A percentile compares a stretch with the other conserved stretches of the same genome.
phyloP scores from a whole-genome alignment of 352 stramenopile species.

The Stephanocyclus meneghinianus region DNA sequence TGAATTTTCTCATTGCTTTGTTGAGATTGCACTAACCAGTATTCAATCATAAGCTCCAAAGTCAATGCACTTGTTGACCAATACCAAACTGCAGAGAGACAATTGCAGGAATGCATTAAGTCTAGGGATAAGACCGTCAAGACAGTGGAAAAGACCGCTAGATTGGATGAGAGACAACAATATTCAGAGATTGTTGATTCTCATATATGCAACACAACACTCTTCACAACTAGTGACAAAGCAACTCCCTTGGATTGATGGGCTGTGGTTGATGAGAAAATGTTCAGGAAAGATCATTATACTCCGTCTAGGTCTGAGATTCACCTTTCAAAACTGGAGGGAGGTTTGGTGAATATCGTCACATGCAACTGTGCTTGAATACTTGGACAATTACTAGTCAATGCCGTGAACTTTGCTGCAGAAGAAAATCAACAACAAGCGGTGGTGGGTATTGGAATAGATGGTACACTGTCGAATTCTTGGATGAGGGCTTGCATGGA shows the following conservation, averaged over 20 bases:
- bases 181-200: too few species aligned
- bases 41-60: too few species aligned
- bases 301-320: slow-evolving; percentile 7
- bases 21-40: too few species aligned
- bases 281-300: slow-evolving; percentile 2
- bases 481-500: slow-evolving; percentile 3
- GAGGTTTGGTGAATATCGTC: slow-evolving; percentile 4
- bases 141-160: too few species aligned
- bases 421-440: not conserved
- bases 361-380: slow-evolving; percentile 17
- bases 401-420: not conserved
- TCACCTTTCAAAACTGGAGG: slow-evolving; percentile 10
- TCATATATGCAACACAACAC: not conserved
- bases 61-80: too few species aligned
- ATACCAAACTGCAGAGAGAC: too few species aligned
- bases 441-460: slow-evolving; percentile 18
- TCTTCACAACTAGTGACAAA: slow-evolving; percentile 16
- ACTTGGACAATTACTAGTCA: not conserved
- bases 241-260: slow-evolving; percentile 2
- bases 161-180: too few species aligned
- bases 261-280: not conserved
- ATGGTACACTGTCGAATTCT: slow-evolving; percentile 16
- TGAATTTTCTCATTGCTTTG: too few species aligned
- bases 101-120: too few species aligned
- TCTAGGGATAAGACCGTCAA: too few species aligned